Conservation (phyloP, 805 yeast species). For the Cyberlindnera euphorbiae region DNA sequence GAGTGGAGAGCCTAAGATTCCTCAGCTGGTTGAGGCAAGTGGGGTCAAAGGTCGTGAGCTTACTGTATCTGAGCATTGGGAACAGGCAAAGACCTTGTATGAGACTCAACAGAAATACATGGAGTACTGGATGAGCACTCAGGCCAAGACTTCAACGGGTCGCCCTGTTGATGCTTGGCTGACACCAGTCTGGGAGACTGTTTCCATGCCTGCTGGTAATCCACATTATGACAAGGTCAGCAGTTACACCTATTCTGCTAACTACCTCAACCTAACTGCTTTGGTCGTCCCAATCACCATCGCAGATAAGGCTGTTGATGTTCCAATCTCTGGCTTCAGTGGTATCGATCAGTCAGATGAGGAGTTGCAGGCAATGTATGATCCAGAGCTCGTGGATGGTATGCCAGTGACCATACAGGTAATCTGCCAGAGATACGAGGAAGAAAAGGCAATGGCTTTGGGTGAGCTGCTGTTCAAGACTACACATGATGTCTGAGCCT, state of each 20-base stretch:
- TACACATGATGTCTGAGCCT: neutral
- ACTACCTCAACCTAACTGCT: slow-evolving; percentile 65
- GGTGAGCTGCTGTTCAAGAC: slow-evolving; percentile 23
- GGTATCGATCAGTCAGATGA: slow-evolving; percentile 25
- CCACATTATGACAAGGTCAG: slow-evolving; percentile 60
- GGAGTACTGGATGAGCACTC: slow-evolving; percentile 33
- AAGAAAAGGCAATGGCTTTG: slow-evolving; percentile 43
- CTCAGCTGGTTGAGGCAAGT: slow-evolving; percentile 57
- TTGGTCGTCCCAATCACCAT: slow-evolving; percentile 52
- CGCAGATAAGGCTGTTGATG: slow-evolving; percentile 40
- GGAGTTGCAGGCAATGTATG: slow-evolving; percentile 21
- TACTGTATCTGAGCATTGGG: slow-evolving; percentile 38
- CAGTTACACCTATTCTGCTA: slow-evolving; percentile 74
- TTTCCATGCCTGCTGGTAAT: slow-evolving; percentile 41
- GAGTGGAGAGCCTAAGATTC: slow-evolving; percentile 67
- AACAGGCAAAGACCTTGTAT: slow-evolving; percentile 31
- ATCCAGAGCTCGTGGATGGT: slow-evolving; percentile 47
- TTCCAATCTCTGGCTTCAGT: slow-evolving; percentile 30
- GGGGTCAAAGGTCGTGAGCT: slow-evolving; percentile 50
- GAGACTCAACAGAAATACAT: slow-evolving; percentile 32
- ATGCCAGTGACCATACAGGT: slow-evolving; percentile 48
- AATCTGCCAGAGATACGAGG: slow-evolving; percentile 44
- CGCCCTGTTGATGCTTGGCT: slow-evolving; percentile 55
- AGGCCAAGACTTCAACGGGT: slow-evolving; percentile 51
- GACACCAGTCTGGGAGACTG: slow-evolving; percentile 62